Conservation (phyloP, 2,329 filamentous ascomycete genomes). For the Cordyceps cicadae region DNA sequence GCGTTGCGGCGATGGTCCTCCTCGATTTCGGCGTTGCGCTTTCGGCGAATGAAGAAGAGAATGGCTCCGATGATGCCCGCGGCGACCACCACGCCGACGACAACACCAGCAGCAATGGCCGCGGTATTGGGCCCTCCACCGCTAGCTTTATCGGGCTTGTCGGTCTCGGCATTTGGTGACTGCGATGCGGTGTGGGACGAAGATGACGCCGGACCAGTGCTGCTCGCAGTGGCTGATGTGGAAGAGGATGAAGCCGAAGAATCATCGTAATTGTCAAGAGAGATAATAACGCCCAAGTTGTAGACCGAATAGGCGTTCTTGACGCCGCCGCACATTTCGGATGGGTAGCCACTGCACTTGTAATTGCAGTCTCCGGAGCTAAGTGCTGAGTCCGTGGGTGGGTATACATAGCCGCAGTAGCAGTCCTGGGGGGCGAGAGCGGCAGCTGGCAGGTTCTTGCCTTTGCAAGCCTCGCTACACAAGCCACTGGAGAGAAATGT, state of each 20-base stretch:
- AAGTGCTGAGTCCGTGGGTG: constrained; percentile 48
- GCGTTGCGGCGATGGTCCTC: constrained; percentile 78
- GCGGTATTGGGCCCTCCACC: constrained; percentile 55
- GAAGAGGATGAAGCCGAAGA: constrained; percentile 17
- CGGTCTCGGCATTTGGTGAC: constrained; percentile 14
- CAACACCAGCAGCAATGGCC: constrained; percentile 79
- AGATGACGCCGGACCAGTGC: constrained; percentile 17
- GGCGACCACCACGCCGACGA: constrained; percentile 69
- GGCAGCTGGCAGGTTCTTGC: constrained; percentile 46
- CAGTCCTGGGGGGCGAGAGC: constrained; percentile 57
- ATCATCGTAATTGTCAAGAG: constrained; percentile 26
- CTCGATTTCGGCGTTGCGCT: constrained; percentile 68
- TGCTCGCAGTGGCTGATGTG: constrained; percentile 19
- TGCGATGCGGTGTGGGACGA: constrained; percentile 19
- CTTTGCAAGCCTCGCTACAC: constrained; percentile 34
- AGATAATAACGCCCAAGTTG: constrained; percentile 40
- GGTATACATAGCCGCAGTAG: constrained; percentile 64
- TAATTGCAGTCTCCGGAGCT: constrained; percentile 50
- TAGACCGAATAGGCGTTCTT: constrained; percentile 34
- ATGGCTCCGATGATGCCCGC: constrained; percentile 57
- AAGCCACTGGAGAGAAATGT: constrained; percentile 28
- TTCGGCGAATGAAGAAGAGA: constrained; percentile 68
- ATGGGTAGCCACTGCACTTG: constrained; percentile 54
- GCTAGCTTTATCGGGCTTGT: not conserved
- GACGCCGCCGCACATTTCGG: constrained; percentile 50